Evolutionary conservation across 2,329 filamentous ascomycete species (phyloP).

Genomic region (Fusarium acutatum): DNA sequence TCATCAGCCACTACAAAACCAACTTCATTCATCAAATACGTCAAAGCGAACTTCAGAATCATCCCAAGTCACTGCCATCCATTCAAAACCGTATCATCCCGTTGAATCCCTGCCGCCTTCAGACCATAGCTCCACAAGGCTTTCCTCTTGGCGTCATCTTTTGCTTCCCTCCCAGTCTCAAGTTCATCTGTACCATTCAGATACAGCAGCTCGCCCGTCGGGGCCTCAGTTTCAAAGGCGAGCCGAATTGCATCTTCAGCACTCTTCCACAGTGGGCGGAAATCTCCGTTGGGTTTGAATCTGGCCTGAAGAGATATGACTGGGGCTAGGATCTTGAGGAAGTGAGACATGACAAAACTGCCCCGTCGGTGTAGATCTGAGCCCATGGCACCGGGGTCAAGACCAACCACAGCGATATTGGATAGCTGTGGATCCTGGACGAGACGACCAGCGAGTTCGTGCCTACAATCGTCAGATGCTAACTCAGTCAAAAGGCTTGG

Average conservation of each 20-base stretch:
- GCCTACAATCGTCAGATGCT: constrained; percentile 33
- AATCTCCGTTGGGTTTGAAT: constrained; percentile 43
- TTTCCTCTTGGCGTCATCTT: constrained; percentile 42
- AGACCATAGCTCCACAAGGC: constrained; percentile 46
- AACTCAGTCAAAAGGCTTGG: neutral
- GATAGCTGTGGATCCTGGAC: constrained; percentile 45
- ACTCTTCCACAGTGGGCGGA: constrained; percentile 45
- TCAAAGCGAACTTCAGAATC: neutral
- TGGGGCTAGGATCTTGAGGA: constrained; percentile 39
- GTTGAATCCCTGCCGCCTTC: constrained; percentile 36
- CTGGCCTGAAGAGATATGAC: constrained; percentile 35
- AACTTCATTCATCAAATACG: neutral
- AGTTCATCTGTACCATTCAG: constrained; percentile 46
- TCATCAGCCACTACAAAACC: neutral
- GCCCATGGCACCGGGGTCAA: constrained; percentile 51
- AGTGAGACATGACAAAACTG: constrained; percentile 34
- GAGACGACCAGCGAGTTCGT: constrained; percentile 49
- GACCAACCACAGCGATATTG: constrained; percentile 47
- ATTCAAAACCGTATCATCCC: constrained; percentile 39
- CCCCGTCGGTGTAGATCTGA: constrained; percentile 44
- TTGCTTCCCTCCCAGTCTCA: constrained; percentile 43
- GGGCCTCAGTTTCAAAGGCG: constrained; percentile 42
- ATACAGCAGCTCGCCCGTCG: constrained; percentile 45
- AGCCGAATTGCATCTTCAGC: constrained; percentile 45
- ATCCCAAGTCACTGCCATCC: constrained; percentile 38